These are phyloP conservation scores for Westerdykella aurantiaca DNA, from an alignment of 2,329 filamentous ascomycete genomes.

Conservation along the genomic window DNA sequence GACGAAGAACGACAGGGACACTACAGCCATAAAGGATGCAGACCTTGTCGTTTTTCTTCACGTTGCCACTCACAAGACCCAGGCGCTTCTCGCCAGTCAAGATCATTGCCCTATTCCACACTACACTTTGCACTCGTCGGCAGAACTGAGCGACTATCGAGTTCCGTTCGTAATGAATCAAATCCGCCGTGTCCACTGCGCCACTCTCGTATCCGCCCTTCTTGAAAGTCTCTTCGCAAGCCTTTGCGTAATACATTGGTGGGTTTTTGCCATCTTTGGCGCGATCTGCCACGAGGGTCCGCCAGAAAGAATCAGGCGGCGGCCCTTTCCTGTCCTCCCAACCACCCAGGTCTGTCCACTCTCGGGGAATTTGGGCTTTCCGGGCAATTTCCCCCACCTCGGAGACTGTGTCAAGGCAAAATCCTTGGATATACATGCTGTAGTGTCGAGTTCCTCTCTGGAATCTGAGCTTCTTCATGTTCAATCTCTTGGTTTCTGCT, in stretches of 20 bases:
- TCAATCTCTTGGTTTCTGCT: constrained; percentile 16
- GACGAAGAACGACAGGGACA: constrained; percentile 12
- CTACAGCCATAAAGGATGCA: constrained; percentile 16
- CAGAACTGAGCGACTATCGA: constrained; percentile 15
- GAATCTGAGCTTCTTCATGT: constrained; percentile 17
- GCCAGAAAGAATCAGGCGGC: constrained; percentile 12
- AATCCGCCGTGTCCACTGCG: constrained; percentile 7
- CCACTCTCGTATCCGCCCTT: constrained; percentile 6
- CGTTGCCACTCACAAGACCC: constrained; percentile 10
- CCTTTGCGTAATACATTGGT: constrained; percentile 13
- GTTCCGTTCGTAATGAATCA: constrained; percentile 13
- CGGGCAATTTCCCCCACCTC: constrained; percentile 8
- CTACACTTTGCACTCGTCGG: constrained; percentile 15
- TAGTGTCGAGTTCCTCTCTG: constrained; percentile 14
- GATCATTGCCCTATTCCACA: constrained; percentile 16
- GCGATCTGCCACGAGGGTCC: constrained; percentile 13
- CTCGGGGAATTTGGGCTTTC: constrained; percentile 10
- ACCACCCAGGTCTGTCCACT: constrained; percentile 9
- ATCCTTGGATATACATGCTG: constrained; percentile 32
- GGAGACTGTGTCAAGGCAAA: constrained; percentile 18
- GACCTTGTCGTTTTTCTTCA: constrained; percentile 8
- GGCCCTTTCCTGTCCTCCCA: constrained; percentile 2
- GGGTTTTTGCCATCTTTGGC: constrained; percentile 12
- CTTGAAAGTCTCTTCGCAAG: constrained; percentile 11
- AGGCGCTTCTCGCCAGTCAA: constrained; percentile 8